These are phyloP conservation scores for Diaporthe citriasiana DNA, from an alignment of 2,329 filamentous ascomycete genomes.

Conservation along the genomic window DNA sequence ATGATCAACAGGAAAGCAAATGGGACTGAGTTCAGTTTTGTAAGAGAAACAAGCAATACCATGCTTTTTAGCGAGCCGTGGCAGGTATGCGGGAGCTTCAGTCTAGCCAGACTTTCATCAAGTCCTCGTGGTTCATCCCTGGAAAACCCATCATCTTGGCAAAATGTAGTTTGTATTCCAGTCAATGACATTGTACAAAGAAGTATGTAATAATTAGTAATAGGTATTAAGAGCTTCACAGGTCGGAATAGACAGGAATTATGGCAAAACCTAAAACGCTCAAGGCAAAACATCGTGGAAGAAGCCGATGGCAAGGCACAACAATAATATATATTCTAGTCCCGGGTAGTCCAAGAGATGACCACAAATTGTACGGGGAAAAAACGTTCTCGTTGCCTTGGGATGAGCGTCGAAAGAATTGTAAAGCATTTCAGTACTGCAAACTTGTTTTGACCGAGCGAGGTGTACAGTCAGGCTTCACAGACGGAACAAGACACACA, in stretches of 20 bases:
- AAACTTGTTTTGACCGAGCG: neutral
- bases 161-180: neutral
- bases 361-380: no score
- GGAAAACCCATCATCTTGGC: neutral
- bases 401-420: neutral
- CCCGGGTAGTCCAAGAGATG: no score
- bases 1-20: neutral
- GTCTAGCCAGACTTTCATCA: neutral
- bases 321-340: no score
- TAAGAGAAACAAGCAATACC: conserved; percentile 4
- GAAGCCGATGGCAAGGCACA: no score
- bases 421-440: neutral
- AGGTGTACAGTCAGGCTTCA: neutral
- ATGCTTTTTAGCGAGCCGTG: conserved; percentile 17
- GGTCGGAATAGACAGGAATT: no score
- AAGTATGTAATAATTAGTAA: neutral
- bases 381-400: neutral
- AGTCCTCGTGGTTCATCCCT: neutral
- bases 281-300: neutral
- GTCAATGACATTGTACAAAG: neutral
- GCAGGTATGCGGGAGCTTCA: neutral
- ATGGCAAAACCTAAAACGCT: neutral
- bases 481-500: neutral
- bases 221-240: neutral
- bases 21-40: neutral